Percentiles rank a stretch among this genome's conserved stretches.
Conservation (phyloP, 805 yeast genomes). For the Saccharomyces paradoxus region DNA sequence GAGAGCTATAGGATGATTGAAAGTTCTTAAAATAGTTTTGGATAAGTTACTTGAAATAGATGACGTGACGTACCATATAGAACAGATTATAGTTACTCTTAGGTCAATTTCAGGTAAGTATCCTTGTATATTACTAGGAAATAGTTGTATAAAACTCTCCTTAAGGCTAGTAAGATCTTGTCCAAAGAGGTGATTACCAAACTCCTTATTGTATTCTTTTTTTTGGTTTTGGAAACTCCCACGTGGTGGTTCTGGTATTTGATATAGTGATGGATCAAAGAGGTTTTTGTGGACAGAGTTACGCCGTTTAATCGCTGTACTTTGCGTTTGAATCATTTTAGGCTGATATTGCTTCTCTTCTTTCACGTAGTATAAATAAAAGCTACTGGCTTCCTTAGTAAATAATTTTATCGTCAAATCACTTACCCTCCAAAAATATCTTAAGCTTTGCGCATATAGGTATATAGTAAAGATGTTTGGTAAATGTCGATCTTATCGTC, state of each 20-base stretch:
- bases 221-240: conserved; percentile 5
- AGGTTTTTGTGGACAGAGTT: conserved; percentile 15
- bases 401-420: background rate
- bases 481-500: background rate
- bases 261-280: conserved; percentile 17
- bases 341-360: background rate
- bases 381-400: background rate
- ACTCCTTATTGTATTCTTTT: background rate
- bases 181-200: background rate
- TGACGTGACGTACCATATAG: conserved; percentile 71
- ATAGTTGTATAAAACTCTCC: conserved; percentile 6
- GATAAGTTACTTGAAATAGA: conserved; percentile 77
- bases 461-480: background rate
- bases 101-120: conserved; percentile 31
- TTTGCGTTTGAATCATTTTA: background rate
- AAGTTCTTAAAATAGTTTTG: conserved; percentile 61
- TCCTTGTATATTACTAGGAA: conserved; percentile 10
- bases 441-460: background rate
- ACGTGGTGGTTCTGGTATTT: conserved; percentile 11
- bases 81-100: conserved; percentile 50
- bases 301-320: conserved; percentile 12
- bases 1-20: conserved; percentile 76
- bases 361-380: background rate
- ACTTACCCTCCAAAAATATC: background rate
- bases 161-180: background rate